Conservation (phyloP, 73 alveolate species). For the Paramecium tetraurelia region DNA sequence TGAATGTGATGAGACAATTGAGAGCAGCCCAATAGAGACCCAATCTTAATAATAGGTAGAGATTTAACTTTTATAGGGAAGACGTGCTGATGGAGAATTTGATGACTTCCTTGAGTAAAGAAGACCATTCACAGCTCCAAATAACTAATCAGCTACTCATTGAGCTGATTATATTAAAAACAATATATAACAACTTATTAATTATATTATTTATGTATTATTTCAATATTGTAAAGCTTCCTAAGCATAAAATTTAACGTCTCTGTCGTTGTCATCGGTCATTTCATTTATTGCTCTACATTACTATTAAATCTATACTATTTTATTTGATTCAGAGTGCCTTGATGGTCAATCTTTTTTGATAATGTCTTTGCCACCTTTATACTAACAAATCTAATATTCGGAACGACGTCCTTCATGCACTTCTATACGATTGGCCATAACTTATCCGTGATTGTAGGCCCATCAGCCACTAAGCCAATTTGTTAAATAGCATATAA, state of each 20-base stretch:
- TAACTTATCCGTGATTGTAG: conserved; percentile 78
- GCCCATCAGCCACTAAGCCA: conserved; percentile 75
- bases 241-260: conserved; percentile 81
- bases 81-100: conserved; percentile 62
- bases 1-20: conserved; percentile 57
- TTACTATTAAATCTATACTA: not conserved
- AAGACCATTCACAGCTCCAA: conserved; percentile 64
- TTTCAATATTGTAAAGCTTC: conserved; percentile 74
- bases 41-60: not conserved
- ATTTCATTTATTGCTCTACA: conserved; percentile 59
- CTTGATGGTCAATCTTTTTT: conserved; percentile 70
- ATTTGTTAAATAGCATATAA: conserved; percentile 24
- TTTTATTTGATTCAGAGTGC: conserved; percentile 30
- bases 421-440: conserved; percentile 87
- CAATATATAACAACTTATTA: not conserved
- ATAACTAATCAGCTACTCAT: conserved; percentile 55
- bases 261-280: conserved; percentile 78
- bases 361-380: conserved; percentile 79
- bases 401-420: conserved; percentile 91
- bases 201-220: not conserved
- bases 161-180: conserved; percentile 28
- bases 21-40: conserved; percentile 60
- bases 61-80: not conserved
- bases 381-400: conserved; percentile 88
- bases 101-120: conserved; percentile 61